Evolutionary conservation across 2,329 filamentous ascomycete species (phyloP), one percentile per base, ranked within the genome.

Genomic region (Neobulgaria alba): DNA sequence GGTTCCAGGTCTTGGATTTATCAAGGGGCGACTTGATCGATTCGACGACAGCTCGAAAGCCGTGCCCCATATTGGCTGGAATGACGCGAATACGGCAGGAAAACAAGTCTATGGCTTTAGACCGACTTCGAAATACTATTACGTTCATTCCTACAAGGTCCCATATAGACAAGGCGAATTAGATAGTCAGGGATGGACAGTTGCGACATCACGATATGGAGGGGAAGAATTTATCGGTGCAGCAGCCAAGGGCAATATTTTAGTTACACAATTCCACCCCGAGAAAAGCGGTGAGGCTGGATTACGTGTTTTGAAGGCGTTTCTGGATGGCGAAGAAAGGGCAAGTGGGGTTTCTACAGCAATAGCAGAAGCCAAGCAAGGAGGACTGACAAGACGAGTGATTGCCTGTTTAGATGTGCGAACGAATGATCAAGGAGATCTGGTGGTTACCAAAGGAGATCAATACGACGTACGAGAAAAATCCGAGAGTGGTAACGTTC

Each of bases 41-140:
- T 98, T 98, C 66, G 69, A 86, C 59, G 78, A 85, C 60, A 62
- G 64, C 21, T 68, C 75, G 55, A 96, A 96, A 67, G 81, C 88
- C 29, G 93, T 98, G n/a, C 92, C 92, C 29, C 93, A 98, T 66
- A 98, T 98, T 62, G 92, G 92, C 41, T 98, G 92, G 92, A 98
- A 98, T 65, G 88, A 81, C 53, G 92, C 93, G 33, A 81, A 80
- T 54, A 78, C 81, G 8, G 58, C 52, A 46, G 58, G 65, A 14
- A 65, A 75, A 48, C 75, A 70, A 52, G 74, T 96, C 43, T 95
- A 90, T 62, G 88, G 84, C 42, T 66, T 98, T 39, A 70, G 75
- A 19, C 80, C 85, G 1, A 72, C 73, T 39, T 94, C 85, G 59
- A 98, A 96, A 64, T 98, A 98, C 70, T 98, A 98, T 67, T 98